Base-by-base conservation (phyloP, 208 protist genomes). In the Angomonas deanei region DNA sequence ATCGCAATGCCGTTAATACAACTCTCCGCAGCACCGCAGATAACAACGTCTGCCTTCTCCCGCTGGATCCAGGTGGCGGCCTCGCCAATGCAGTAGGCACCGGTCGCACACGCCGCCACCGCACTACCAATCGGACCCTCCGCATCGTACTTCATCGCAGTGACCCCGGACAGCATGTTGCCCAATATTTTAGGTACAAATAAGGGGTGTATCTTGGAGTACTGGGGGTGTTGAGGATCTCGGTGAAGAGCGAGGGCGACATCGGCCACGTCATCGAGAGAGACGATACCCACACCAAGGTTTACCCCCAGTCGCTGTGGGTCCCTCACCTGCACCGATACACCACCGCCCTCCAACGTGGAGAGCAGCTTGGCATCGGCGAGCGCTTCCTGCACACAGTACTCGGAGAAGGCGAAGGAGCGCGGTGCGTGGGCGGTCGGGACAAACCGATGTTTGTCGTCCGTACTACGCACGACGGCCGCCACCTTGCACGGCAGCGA, bases 171-270 rank as follows among this genome's bases (percentile, higher is more conserved):
- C 8, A 91, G 86, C 83, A 98, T 97, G 79, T 99, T 99, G n/a
- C 97, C 93, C 17, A 99, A 70, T 23, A 98, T 98, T 61, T 96
- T 93, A 2, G 98, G 98, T 17, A 99, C 84, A 66, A 99, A 98
- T 34, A 94, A 84, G 1, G 96, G 94, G 57, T 85, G 81, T 54
- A 99, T 75, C 70, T 67, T 77, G 38, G 57, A 79, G 68, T 78
- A 83, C 53, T 84, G 73, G 34, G 82, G 73, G 26, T 48, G 28
- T 1, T 11, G 24, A 2, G 52, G 71, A 54, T 76, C 66, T 0
- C 64, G 74, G n/a, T 70, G 72, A 5, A 95, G 72, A 32, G 62
- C 62, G 15, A 72, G 63, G 0, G 82, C 63, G n/a, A 83, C 84
- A 56, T 96, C 88, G 2, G 71, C 67, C 0, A 93, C 82, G 58